Conservation (phyloP, 2,329 filamentous ascomycete genomes). For the Malbranchea cinnamomea region DNA sequence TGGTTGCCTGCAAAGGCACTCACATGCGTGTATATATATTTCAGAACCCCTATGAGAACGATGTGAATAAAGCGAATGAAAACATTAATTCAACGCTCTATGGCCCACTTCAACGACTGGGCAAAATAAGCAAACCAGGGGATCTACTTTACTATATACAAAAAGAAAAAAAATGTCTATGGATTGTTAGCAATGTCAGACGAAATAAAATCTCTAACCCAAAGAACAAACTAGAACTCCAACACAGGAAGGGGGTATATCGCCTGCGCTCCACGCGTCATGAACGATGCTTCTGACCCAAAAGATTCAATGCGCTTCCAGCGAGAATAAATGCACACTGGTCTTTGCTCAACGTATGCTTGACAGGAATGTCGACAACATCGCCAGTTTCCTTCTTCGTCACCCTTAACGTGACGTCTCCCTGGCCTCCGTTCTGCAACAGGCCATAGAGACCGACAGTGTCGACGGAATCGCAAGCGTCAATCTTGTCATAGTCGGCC, state of each 20-base stretch:
- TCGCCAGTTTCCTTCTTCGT: conserved; percentile 47
- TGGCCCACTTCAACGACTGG: background rate
- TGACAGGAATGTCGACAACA: conserved; percentile 57
- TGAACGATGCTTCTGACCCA: too few species aligned
- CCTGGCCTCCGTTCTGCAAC: conserved; percentile 61
- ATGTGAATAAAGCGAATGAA: background rate
- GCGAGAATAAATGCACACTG: conserved; percentile 87
- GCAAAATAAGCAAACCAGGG: conserved; percentile 1
- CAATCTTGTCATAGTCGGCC: conserved; percentile 70
- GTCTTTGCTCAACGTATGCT: conserved; percentile 75
- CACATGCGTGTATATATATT: too few species aligned
- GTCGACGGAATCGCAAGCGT: conserved; percentile 66
- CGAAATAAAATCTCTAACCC: background rate
- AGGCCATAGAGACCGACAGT: conserved; percentile 77
- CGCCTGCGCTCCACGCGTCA: too few species aligned
- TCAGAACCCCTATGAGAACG: background rate
- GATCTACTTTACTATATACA: conserved; percentile 3
- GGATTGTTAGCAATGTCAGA: background rate
- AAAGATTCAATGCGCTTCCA: conserved; percentile 80
- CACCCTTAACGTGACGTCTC: conserved; percentile 55
- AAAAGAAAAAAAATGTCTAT: background rate
- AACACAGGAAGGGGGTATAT: conserved; percentile 7
- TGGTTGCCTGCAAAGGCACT: too few species aligned
- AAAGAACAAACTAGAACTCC: background rate
- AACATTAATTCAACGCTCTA: background rate